Base-by-base conservation (phyloP, 2,329 filamentous ascomycete species). In the Thielaviopsis ethacetica region DNA sequence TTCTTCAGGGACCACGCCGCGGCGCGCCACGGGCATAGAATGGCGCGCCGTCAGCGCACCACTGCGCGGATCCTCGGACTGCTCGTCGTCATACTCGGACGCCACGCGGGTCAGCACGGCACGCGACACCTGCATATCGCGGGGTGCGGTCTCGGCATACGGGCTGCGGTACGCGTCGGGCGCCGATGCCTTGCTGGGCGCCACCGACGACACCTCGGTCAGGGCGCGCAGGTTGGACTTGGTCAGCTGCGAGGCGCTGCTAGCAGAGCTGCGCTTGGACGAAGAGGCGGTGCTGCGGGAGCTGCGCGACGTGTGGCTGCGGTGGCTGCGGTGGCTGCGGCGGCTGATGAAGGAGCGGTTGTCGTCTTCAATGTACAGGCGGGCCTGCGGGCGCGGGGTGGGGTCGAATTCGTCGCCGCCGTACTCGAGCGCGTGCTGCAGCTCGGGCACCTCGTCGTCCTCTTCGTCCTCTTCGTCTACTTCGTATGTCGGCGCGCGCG, bases 201-300 rank as follows among this genome's bases (percentile, higher is more conserved):
- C 63, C 3, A 72, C 72, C 21, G 75, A 72, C 1, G 77, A 79
- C 2, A 79, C 72, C 64, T 81, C 78, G 58, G 74, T 76, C 60
- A 75, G 71, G 1, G 76, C 72, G 64, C 75, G 74, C 55, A 82
- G 76, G 64, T 82, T 82, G 58, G 67, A 67, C 60, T 69, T 71
- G 1, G 79, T 82, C 65, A 82, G 70, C 21, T 76, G 73, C 3
- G 71, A 66, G 55, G 26, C 61, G 47, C 15, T 61, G 54, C 38
- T 61, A 34, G 57, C 66, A 64, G 60, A 62, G 63, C 50, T 68
- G 64, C 55, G 67, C 21, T 44, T 56, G 5, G 54, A 17, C 7
- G 38, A 44, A 4, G 38, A 56, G 5, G 52, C 67, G 24, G 66
- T 64, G n/a, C 69, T 66, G 27, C 66, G 66, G 3, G 69, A 68